Conservation (phyloP, 116 monocot genomes). For the Iris pallida region DNA sequence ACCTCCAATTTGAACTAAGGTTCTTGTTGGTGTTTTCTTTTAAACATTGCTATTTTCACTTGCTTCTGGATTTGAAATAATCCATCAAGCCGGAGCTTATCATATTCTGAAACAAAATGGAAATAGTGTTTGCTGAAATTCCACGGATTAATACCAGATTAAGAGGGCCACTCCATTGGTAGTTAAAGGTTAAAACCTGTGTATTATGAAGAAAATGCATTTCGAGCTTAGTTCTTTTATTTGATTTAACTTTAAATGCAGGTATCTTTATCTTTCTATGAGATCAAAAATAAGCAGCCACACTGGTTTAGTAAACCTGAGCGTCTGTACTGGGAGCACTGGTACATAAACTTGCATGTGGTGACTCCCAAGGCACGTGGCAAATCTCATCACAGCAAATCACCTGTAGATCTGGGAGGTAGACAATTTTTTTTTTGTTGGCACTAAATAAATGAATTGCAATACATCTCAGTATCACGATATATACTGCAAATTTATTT, state of each 20-base stretch:
- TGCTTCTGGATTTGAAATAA: background rate
- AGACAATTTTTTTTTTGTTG: slow-evolving; percentile 5
- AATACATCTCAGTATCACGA: background rate
- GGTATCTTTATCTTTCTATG: slow-evolving; percentile 87
- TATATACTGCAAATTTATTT: background rate
- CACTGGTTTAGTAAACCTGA: slow-evolving; percentile 87
- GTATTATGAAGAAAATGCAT: too few relatives aligned
- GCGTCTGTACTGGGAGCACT: slow-evolving; percentile 88
- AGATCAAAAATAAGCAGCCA: slow-evolving; percentile 84
- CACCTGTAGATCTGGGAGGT: slow-evolving; percentile 35
- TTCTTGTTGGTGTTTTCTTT: too few relatives aligned
- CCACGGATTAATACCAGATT: too few relatives aligned
- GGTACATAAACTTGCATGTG: slow-evolving; percentile 83
- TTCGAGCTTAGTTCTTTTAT: too few relatives aligned
- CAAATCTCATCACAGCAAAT: slow-evolving; percentile 45
- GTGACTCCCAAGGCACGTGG: slow-evolving; percentile 49
- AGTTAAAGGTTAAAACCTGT: too few relatives aligned
- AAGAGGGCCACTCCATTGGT: too few relatives aligned
- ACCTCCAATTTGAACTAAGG: too few relatives aligned
- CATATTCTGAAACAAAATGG: background rate
- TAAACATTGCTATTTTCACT: too few relatives aligned
- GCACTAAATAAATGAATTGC: background rate
- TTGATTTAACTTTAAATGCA: slow-evolving; percentile 14
- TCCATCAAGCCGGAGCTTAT: background rate
- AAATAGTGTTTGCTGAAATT: too few relatives aligned